Base-by-base conservation (phyloP, 306 rosid genomes). In the Vigna unguiculata region DNA sequence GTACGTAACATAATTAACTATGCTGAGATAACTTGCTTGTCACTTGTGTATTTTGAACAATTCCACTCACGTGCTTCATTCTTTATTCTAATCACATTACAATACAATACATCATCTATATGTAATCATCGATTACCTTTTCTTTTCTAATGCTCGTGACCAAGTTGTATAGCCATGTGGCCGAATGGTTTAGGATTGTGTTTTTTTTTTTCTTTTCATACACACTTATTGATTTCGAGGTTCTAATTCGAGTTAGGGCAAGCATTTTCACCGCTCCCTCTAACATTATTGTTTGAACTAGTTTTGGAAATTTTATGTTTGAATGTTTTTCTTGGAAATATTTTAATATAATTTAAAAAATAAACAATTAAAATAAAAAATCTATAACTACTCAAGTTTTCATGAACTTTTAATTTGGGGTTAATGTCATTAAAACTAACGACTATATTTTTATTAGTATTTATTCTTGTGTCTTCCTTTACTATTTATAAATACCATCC, bases 21-120 rank as follows among this genome's bases (percentile, higher is more conserved):
- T 21, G 13, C 0, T 7, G 17, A 15, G 45, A 69, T 69, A 30
- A 69, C 3, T 38, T 48, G 53, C 46, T 57, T 72, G 4, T 72
- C 77, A 41, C 19, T 41, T 40, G 3, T 58, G 57, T 47, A 40
- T 16, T 58, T 73, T 58, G 58, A 73, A 73, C 78, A 58, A 73
- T 58, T 58, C 69, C 46, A 57, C 45, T 25, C 78, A 58, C 78
- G 54, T 72, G 67, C 1, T 24, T 71, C 54, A 10, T 2, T 59
- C 16, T 60, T 40, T 72, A 6, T 45, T 62, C 20, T 34, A 73
- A 58, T 55, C 16, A 74, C 11, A 48, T 25, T 54, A 6, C n/a
- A 17, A 51, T 53, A 41, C 34, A 66, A 51, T 53, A 41, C 34
- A 66, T 77, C 47, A 51, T 24, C 12, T 2, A 7, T 8, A 8